Evolutionary conservation across 1,139 yeast species (phyloP), one percentile per base, ranked within the genome.

Genomic region (Yamadazyma atlantica): DNA sequence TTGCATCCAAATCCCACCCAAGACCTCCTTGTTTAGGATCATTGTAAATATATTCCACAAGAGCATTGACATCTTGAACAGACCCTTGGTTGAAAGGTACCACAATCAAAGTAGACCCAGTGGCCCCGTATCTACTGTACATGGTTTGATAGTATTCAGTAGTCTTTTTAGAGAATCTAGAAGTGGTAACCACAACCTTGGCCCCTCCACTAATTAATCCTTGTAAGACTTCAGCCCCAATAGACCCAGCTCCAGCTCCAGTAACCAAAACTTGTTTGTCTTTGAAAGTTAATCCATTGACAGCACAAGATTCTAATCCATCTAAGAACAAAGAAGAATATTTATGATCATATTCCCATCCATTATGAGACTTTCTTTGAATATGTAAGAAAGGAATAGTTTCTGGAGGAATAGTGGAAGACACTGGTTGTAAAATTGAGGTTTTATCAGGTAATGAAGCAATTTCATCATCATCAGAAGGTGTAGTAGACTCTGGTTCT

Each of bases 31-130:
- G 78, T 76, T 85, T 82, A 31, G 66, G 68, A 48, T 82, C 89
- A 54, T 83, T 84, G 64, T 90, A 92, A 58, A 92, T 88, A 75
- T 80, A 92, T 45, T 83, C 78, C 43, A 90, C 75, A 53, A 92
- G 80, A 36, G 90, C 84, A 54, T 86, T 85, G 46, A 89, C 95
- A 67, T 92, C 98, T 62, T 85, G 88, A 60, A 84, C 85, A 28
- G 97, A 89, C 63, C 96, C 97, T 73, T 92, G 97, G 75, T 92
- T 92, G 78, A 92, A 92, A 50, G 98, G 98, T 54, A 92, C 98
- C 52, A 92, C 97, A 54, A 87, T 84, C 61, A 92, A 78, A 46
- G 90, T 81, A 39, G 96, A 85, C 30, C 96, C 97, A 47, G 85
- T 67, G 43, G 96, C 86, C 70, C 98, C 98, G 54, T 75, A 85